These are phyloP conservation scores for Paracamarosporium sp. DNA, from an alignment of 2,329 filamentous ascomycete genomes.

Conservation along the genomic window DNA sequence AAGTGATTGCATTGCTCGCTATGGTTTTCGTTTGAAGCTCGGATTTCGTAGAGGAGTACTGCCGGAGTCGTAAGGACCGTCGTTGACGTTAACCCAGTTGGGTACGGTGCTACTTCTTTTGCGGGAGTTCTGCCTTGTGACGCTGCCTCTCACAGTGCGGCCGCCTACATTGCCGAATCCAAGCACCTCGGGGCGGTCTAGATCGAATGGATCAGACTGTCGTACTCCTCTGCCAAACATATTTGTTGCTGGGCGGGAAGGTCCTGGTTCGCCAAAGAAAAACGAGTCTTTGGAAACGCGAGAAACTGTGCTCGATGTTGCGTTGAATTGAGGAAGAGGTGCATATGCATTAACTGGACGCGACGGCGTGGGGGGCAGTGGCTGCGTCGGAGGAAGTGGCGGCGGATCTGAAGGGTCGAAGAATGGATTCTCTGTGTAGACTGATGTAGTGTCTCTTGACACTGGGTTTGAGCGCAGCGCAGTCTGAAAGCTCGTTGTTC, in stretches of 20 bases:
- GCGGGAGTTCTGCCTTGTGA: constrained; percentile 35
- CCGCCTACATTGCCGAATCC: constrained; percentile 38
- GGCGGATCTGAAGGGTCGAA: constrained; percentile 31
- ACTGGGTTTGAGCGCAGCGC: constrained; percentile 38
- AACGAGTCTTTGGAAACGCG: constrained; percentile 33
- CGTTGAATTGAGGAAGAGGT: constrained; percentile 27
- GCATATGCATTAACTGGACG: constrained; percentile 30
- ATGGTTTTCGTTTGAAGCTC: constrained; percentile 14
- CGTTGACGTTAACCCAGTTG: constrained; percentile 33
- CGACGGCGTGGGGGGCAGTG: constrained; percentile 29
- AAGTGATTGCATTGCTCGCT: constrained; percentile 10
- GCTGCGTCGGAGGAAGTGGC: constrained; percentile 31
- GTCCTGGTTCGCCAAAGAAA: constrained; percentile 44
- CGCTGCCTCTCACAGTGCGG: constrained; percentile 33
- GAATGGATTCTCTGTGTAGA: constrained; percentile 38
- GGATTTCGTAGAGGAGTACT: constrained; percentile 24
- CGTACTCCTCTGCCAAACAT: constrained; percentile 37
- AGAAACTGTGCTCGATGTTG: constrained; percentile 27
- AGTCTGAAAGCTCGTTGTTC: constrained; percentile 36
- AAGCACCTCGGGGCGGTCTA: constrained; percentile 48
- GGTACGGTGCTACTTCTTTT: constrained; percentile 38
- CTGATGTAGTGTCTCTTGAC: constrained; percentile 24
- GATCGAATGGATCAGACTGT: constrained; percentile 50
- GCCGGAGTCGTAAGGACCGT: constrained; percentile 26
- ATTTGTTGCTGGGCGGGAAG: constrained; percentile 38